Evolutionary conservation across 441 rosid genomes (phyloP).

Genomic region (Eruca vesicaria): DNA sequence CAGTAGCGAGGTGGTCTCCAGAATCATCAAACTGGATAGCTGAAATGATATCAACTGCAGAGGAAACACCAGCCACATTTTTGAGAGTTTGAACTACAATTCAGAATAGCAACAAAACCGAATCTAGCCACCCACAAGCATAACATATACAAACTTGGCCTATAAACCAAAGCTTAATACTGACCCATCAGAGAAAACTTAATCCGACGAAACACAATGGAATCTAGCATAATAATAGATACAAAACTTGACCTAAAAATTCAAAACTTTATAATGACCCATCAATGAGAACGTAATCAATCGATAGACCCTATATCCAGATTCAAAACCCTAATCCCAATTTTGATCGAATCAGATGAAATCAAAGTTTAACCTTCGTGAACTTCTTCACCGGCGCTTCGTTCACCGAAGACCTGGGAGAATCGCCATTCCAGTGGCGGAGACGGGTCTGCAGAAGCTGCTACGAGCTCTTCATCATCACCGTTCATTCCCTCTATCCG

Average conservation of each 20-base stretch:
- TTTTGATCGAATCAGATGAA: background rate
- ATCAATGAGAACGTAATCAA: background rate
- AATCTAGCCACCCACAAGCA: background rate
- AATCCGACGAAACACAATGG: background rate
- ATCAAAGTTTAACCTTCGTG: conserved; percentile 52
- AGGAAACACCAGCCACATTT: too few species aligned
- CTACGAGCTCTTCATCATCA: conserved; percentile 52
- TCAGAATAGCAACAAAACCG: background rate
- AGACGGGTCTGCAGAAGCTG: conserved; percentile 45
- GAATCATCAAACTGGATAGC: conserved; percentile 92
- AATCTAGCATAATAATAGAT: background rate
- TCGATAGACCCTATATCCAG: background rate
- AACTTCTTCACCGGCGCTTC: conserved; percentile 73
- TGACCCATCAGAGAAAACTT: background rate
- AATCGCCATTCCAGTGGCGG: conserved; percentile 69
- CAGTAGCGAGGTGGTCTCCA: too few species aligned
- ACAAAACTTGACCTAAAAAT: background rate
- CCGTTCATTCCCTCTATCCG: conserved; percentile 50
- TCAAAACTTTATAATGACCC: conserved; percentile 8
- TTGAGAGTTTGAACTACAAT: too few species aligned
- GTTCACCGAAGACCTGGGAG: conserved; percentile 76
- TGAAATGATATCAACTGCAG: conserved; percentile 93
- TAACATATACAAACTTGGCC: background rate
- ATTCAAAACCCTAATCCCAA: conserved; percentile 20
- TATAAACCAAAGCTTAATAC: conserved; percentile 1